Conservation (phyloP, 1,139 yeast genomes). For the Waltiozyma sp. region DNA sequence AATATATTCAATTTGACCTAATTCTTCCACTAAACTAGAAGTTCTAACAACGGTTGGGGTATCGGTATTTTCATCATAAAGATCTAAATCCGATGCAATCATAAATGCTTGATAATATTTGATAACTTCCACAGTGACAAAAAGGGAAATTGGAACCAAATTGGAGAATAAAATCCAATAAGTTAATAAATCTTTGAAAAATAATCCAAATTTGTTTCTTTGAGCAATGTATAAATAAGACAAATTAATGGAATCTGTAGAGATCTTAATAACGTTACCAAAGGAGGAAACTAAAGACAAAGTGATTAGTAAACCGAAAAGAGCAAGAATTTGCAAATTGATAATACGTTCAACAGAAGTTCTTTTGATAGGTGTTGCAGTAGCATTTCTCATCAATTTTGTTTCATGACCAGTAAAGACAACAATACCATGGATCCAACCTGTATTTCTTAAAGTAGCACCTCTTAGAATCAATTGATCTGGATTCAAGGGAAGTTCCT, state of each 20-base stretch:
- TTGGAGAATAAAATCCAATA: constrained; percentile 95
- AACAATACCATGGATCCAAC: constrained; percentile 90
- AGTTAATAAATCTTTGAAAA: constrained; percentile 80
- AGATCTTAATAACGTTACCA: constrained; percentile 73
- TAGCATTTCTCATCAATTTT: constrained; percentile 95
- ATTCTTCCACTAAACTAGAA: constrained; percentile 87
- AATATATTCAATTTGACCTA: constrained; percentile 91
- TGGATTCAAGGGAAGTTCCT: constrained; percentile 66
- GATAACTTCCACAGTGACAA: constrained; percentile 91
- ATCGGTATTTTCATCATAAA: constrained; percentile 79
- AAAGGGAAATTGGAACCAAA: constrained; percentile 87
- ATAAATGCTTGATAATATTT: constrained; percentile 91
- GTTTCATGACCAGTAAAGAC: constrained; percentile 98
- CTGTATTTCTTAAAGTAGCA: constrained; percentile 88
- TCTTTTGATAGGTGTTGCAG: constrained; percentile 94
- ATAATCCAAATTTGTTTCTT: constrained; percentile 55
- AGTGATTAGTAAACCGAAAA: constrained; percentile 68
- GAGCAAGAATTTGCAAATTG: constrained; percentile 80
- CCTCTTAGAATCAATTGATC: constrained; percentile 90
- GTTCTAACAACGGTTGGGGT: constrained; percentile 95
- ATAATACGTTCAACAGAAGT: constrained; percentile 96
- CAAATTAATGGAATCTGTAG: constrained; percentile 40
- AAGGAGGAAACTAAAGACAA: constrained; percentile 72
- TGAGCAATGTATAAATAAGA: constrained; percentile 62
- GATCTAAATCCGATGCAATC: constrained; percentile 88